Evolutionary conservation across 2,329 filamentous ascomycete genomes (phyloP), one percentile per base, ranked within the genome.

Genomic region (Tetracladium maxilliforme): DNA sequence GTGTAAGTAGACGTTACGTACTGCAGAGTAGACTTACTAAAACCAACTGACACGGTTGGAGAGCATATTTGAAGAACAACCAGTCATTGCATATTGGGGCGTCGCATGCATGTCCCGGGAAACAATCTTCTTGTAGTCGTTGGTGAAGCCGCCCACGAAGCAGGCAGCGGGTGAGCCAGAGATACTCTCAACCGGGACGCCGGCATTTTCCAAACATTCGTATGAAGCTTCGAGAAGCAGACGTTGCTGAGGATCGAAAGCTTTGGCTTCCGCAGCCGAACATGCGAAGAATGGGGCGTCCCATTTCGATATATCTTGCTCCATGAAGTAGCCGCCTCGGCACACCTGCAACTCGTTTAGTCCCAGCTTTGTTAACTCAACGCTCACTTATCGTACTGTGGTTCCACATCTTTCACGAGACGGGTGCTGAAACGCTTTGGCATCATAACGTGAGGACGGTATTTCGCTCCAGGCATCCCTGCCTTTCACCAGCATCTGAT

Each of bases 341-440:
- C n/a, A n/a, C n/a, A n/a, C n/a, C n/a, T n/a, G n/a, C n/a, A n/a
- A n/a, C n/a, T n/a, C n/a, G n/a, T n/a, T n/a, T n/a, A n/a, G n/a
- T n/a, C n/a, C n/a, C n/a, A n/a, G n/a, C n/a, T n/a, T n/a, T n/a
- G n/a, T n/a, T n/a, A n/a, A n/a, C n/a, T n/a, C n/a, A n/a, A n/a
- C n/a, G n/a, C n/a, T n/a, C n/a, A n/a, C n/a, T n/a, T n/a, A n/a
- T n/a, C n/a, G n/a, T n/a, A n/a, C n/a, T n/a, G n/a, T n/a, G n/a
- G 53, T 57, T 19, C 61, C 61, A 29, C 60, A 53, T 6, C 58
- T 48, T 23, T 57, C 52, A 6, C 52, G 53, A 13, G 61, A 54
- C 0, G 62, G 62, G 35, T 70, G 64, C 33, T 59, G 62, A 36
- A 64, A 68, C n/a, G 56, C 56, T 10, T 58, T 47, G 17, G 58